A percentile compares a stretch with the other conserved stretches of the same genome.
These are phyloP conservation scores for Rosa multiflora DNA, from an alignment of 306 rosid species.

Conservation along the genomic window DNA sequence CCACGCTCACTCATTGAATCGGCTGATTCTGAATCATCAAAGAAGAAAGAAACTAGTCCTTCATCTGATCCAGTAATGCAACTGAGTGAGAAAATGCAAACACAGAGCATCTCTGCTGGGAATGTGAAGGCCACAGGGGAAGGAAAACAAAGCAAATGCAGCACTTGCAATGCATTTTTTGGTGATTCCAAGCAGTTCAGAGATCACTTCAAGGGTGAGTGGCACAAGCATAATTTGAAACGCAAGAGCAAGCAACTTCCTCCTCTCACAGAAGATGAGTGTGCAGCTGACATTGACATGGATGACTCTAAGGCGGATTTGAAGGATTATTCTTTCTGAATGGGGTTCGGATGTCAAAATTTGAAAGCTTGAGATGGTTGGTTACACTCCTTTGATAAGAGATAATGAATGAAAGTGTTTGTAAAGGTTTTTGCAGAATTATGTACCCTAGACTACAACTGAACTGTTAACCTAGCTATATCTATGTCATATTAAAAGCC, in stretches of 20 bases:
- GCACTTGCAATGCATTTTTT: slow-evolving; percentile 53
- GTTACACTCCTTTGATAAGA: not conserved
- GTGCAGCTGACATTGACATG: slow-evolving; percentile 60
- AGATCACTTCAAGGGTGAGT: slow-evolving; percentile 89
- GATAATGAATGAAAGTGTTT: not conserved
- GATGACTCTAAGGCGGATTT: slow-evolving; percentile 64
- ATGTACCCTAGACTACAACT: not conserved
- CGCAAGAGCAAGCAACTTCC: slow-evolving; percentile 82
- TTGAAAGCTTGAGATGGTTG: not conserved
- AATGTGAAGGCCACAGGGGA: slow-evolving; percentile 40
- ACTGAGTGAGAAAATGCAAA: slow-evolving; percentile 59
- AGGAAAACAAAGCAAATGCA: slow-evolving; percentile 73
- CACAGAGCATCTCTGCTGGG: slow-evolving; percentile 52
- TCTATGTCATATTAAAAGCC: not conserved
- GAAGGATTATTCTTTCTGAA: slow-evolving; percentile 81
- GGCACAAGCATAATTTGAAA: slow-evolving; percentile 91
- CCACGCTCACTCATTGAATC: slow-evolving; percentile 32
- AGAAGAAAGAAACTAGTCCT: not conserved
- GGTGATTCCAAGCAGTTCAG: slow-evolving; percentile 68
- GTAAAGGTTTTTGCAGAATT: not conserved
- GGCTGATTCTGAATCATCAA: slow-evolving; percentile 32
- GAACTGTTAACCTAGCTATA: not conserved
- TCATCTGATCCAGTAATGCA: slow-evolving; percentile 43
- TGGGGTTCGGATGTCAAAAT: not conserved
- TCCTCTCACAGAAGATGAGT: slow-evolving; percentile 78